Evolutionary conservation across 2,329 filamentous ascomycete genomes (phyloP).

Genomic region (Sporothrix dimorphospora): DNA sequence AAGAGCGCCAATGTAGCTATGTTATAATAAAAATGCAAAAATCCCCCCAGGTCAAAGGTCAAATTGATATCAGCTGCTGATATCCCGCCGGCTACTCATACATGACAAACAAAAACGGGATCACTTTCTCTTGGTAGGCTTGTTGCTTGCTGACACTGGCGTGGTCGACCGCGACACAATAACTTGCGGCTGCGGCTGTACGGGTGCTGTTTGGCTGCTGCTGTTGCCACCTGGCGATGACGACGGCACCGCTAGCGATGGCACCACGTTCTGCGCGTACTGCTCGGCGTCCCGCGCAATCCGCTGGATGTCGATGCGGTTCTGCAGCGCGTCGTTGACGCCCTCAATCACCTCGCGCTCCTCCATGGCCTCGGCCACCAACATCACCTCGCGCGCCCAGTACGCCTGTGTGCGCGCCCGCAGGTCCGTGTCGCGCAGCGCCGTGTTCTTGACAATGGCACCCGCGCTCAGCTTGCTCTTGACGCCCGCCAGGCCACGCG

Average conservation of each 20-base stretch:
- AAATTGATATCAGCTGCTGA: not conserved
- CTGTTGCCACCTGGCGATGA: not conserved
- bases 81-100: not conserved
- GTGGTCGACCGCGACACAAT: conserved; percentile 15
- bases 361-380: conserved; percentile 77
- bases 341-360: conserved; percentile 74
- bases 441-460: conserved; percentile 78
- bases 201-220: not conserved
- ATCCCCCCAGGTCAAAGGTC: not conserved
- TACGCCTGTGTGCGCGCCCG: conserved; percentile 69
- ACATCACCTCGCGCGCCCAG: conserved; percentile 75
- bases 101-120: not conserved
- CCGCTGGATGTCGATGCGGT: conserved; percentile 63
- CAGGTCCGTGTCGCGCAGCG: conserved; percentile 72
- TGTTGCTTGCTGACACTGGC: conserved; percentile 5
- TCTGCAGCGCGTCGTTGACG: conserved; percentile 67
- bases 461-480: conserved; percentile 71
- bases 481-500: conserved; percentile 59
- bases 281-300: conserved; percentile 67
- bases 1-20: not conserved
- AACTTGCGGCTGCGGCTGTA: conserved; percentile 1
- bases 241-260: conserved; percentile 26
- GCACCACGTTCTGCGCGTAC: conserved; percentile 56
- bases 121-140: conserved; percentile 18
- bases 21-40: not conserved